Conservation (phyloP, 768 basidiomycete genomes). For the Podaxis sp. region DNA sequence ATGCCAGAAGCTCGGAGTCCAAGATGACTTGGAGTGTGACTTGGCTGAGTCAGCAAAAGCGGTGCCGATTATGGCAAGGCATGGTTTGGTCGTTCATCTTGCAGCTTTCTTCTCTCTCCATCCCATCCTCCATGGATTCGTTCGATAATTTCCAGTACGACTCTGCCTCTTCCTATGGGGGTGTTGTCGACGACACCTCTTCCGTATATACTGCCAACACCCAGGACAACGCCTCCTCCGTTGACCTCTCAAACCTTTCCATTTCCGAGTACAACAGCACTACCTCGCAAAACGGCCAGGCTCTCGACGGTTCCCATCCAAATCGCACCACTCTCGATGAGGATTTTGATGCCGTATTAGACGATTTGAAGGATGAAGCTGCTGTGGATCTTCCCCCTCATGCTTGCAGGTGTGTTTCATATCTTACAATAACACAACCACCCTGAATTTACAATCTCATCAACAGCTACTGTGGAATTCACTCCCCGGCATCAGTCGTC, state of each 20-base stretch:
- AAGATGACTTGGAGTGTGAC: conserved; percentile 4
- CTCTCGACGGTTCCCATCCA: conserved; percentile 2
- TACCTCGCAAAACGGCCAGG: conserved; percentile 26
- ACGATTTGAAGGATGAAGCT: conserved; percentile 83
- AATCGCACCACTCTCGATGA: conserved; percentile 54
- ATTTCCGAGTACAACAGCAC: conserved; percentile 60
- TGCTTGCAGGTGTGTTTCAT: conserved; percentile 81
- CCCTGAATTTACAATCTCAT: conserved; percentile 16
- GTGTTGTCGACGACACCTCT: conserved; percentile 77
- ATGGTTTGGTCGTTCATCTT: background rate
- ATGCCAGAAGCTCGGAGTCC: background rate
- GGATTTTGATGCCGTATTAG: conserved; percentile 87
- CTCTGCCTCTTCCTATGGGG: conserved; percentile 80
- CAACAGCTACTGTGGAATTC: conserved; percentile 93
- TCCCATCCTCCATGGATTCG: conserved; percentile 58
- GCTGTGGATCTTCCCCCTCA: conserved; percentile 83
- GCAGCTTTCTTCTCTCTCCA: background rate
- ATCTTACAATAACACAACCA: conserved; percentile 15
- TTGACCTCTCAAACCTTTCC: conserved; percentile 69
- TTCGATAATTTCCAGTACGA: conserved; percentile 88
- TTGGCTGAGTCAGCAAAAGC: conserved; percentile 20
- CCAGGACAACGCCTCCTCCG: conserved; percentile 51
- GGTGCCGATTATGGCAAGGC: conserved; percentile 20
- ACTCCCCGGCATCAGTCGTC: conserved; percentile 95
- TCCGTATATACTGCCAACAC: conserved; percentile 80